Conservation (phyloP, 345 rosid genomes). For the Turnera subulata region DNA sequence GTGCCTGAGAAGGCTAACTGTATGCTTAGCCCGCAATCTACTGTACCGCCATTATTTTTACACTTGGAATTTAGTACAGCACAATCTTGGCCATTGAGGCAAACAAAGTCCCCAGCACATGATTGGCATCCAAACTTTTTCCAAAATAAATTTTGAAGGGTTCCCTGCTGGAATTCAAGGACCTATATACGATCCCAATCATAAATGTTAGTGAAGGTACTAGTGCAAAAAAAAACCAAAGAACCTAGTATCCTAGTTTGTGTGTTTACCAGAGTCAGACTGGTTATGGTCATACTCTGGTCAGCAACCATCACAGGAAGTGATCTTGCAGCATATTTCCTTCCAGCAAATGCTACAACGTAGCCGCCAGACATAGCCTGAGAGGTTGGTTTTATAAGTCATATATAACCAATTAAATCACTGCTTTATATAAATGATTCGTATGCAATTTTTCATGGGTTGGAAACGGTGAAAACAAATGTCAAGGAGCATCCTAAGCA, state of each 20-base stretch:
- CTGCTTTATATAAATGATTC: neutral
- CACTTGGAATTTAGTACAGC: slow-evolving; percentile 62
- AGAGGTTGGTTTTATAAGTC: neutral
- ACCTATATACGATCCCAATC: slow-evolving; percentile 34
- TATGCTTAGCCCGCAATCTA: slow-evolving; percentile 53
- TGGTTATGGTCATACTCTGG: slow-evolving; percentile 48
- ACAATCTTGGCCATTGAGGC: slow-evolving; percentile 60
- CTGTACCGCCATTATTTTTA: slow-evolving; percentile 35
- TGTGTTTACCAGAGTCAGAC: slow-evolving; percentile 67
- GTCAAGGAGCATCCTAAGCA: no score
- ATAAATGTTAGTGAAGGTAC: neutral
- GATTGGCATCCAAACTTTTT: slow-evolving; percentile 71
- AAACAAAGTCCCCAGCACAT: slow-evolving; percentile 43
- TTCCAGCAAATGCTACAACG: slow-evolving; percentile 92
- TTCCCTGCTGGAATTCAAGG: slow-evolving; percentile 78
- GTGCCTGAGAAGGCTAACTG: slow-evolving; percentile 85
- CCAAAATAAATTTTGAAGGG: slow-evolving; percentile 68
- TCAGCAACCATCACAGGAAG: slow-evolving; percentile 60
- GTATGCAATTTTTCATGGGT: neutral
- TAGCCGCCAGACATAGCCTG: slow-evolving; percentile 53
- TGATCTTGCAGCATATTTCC: slow-evolving; percentile 91
- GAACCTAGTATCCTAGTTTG: accelerated
- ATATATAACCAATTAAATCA: no score
- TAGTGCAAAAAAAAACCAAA: neutral
- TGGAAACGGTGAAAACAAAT: neutral